A percentile compares a stretch with the other conserved stretches of the same genome.
Conservation (phyloP, 1,139 yeast genomes). For the Wickerhamomyces sp. region DNA sequence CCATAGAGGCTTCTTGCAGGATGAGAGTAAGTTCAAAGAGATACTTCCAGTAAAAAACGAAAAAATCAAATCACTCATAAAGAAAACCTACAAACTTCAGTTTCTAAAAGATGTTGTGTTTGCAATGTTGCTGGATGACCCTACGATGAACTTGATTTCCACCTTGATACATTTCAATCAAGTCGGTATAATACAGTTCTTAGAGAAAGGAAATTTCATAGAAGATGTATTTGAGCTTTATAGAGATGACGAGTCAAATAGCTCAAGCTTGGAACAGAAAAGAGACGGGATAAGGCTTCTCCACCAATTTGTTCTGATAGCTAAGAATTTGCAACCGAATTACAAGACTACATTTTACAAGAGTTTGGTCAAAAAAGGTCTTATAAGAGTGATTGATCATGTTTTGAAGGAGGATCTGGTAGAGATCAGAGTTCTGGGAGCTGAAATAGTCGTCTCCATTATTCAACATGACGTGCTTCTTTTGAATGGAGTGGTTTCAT, state of each 20-base stretch:
- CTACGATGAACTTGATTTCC: conserved; percentile 58
- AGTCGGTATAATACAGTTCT: conserved; percentile 59
- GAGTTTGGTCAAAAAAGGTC: conserved; percentile 59
- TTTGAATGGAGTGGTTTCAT: conserved; percentile 33
- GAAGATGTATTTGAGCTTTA: conserved; percentile 55
- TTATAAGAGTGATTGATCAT: conserved; percentile 64
- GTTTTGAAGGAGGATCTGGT: conserved; percentile 58
- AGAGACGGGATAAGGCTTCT: conserved; percentile 74
- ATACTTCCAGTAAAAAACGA: conserved; percentile 59
- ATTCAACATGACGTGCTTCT: conserved; percentile 80
- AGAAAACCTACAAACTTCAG: conserved; percentile 70
- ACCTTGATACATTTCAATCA: conserved; percentile 67
- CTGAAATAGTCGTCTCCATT: conserved; percentile 75
- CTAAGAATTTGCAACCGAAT: conserved; percentile 60
- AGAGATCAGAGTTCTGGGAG: conserved; percentile 62
- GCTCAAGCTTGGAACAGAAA: conserved; percentile 27
- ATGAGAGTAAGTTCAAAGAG: conserved; percentile 60
- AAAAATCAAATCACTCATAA: conserved; percentile 50
- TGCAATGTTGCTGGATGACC: conserved; percentile 78
- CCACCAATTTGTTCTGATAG: conserved; percentile 74
- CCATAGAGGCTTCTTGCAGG: conserved; percentile 59
- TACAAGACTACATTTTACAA: conserved; percentile 67
- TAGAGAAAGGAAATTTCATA: conserved; percentile 50
- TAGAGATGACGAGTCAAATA: conserved; percentile 19
- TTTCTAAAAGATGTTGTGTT: conserved; percentile 83